A percentile compares a stretch with the other conserved stretches of the same genome.
phyloP scores from a whole-genome alignment of 257 asterid genomes.

The Misopates orontium region DNA sequence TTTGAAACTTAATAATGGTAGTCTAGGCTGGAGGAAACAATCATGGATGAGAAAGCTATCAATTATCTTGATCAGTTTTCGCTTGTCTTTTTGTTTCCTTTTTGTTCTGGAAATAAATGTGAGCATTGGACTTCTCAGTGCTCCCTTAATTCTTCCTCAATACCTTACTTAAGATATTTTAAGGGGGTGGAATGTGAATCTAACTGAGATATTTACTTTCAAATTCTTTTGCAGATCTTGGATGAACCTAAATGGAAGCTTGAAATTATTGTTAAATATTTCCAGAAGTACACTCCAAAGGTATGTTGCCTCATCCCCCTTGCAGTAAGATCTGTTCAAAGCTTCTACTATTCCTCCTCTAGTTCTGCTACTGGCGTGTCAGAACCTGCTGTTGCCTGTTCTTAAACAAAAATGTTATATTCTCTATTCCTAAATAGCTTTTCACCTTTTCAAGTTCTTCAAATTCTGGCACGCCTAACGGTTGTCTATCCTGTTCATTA shows the following conservation, averaged over 20 bases:
- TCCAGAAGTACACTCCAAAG: slow-evolving; percentile 79
- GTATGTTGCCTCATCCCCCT: slow-evolving; percentile 39
- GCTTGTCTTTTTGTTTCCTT: neutral
- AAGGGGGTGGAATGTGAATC: slow-evolving; percentile 11
- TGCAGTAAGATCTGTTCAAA: slow-evolving; percentile 1
- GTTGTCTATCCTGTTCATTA: neutral
- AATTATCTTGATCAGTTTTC: neutral
- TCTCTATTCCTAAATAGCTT: neutral
- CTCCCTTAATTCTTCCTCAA: neutral
- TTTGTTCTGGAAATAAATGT: neutral
- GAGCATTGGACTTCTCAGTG: neutral
- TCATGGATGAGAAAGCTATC: slow-evolving; percentile 1
- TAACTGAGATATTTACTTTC: slow-evolving; percentile 16
- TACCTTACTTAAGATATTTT: neutral
- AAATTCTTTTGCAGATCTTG: slow-evolving; percentile 51
- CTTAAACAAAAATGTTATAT: neutral
- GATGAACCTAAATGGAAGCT: slow-evolving; percentile 74
- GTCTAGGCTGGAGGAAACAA: slow-evolving; percentile 3
- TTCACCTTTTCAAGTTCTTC: too few relatives aligned
- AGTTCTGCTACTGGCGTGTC: slow-evolving; percentile 15
- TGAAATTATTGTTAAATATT: slow-evolving; percentile 60
- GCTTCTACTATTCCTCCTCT: slow-evolving; percentile 12
- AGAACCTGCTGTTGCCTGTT: slow-evolving; percentile 12
- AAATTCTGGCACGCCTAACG: slow-evolving; percentile 8
- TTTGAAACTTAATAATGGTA: neutral